Base-by-base conservation (phyloP, 345 rosid genomes). In the Eucalyptus pauciflora region DNA sequence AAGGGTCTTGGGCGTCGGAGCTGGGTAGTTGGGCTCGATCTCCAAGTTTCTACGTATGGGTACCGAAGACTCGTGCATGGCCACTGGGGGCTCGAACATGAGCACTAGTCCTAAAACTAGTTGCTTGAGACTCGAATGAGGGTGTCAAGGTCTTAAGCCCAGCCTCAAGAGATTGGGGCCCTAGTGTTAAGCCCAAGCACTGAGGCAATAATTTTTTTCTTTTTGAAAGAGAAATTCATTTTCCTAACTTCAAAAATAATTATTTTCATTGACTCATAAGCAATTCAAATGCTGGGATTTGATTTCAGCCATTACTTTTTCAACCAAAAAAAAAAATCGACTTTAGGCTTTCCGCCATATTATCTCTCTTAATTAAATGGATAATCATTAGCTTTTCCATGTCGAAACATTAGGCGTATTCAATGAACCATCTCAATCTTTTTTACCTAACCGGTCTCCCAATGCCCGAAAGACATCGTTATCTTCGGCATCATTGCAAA, bases 101-200 rank as follows among this genome's bases (percentile, higher is more conserved):
- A 37, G 46, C 8, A 22, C 2, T 5, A 0, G 27, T 71, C 81
- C 7, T 3, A 14, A 20, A 13, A 7, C 46, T 4, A 20, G 0
- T 18, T 11, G 13, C 13, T 20, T 11, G 83, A 25, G 15, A 33
- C 24, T 33, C 7, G 0, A 8, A 71, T 12, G 13, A 37, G 25
- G 14, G 83, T 20, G 25, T 37, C 8, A 2, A 37, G 27, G 15
- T 76, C 46, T 37, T 11, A 20, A 14, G 27, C 27, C 14, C 2
- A 3, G 2, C 7, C 46, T 37, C 4, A 5, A 10, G 27, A 43
- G 58, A 76, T 6, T 0, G 3, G 46, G 25, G 46, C 46, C 46
- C 25, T 18, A 37, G 46, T 2, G 1, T 1, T 10, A 2, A 20
- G 46, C 48, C 46, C 27, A 37, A 37, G 27, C 3, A 1, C 3